Evolutionary conservation across 148 eudicot species (phyloP), one percentile per base, ranked within the genome.

Genomic region (Suaeda aralocaspica): DNA sequence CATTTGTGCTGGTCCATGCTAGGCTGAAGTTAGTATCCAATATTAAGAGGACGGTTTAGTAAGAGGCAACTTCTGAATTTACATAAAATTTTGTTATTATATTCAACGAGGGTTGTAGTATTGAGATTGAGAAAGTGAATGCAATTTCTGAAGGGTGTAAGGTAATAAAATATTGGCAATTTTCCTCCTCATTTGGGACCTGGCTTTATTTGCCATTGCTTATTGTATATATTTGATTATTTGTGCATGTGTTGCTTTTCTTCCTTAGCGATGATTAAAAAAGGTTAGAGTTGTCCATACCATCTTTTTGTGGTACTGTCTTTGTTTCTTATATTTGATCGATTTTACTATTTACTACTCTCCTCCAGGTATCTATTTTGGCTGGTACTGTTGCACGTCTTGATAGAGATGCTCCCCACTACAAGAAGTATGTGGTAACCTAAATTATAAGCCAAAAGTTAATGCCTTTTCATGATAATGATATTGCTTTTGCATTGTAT

Each of bases 351-450:
- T 0, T 7, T 50, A 15, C 61, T 51, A 52, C 57, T 71, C 24
- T 82, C 67, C 51, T 81, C 76, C 84, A 94, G 99, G 96, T 94
- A 58, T 94, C 99, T 39, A 91, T 94, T 85, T 84, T 91, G 83
- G 97, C 98, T 67, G 99, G 99, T 34, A 94, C 99, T 42, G 82
- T 94, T 77, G 97, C 99, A 81, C 96, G 99, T 68, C 86, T 91
- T 75, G 99, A 94, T 66, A 94, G 99, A 82, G 97, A 94, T 84
- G 99, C 99, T 70, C 99, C 99, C 41, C 88, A 86, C 67, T 94
- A 94, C 79, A 94, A 88, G 71, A 89, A 91, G 97, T 94, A 88
- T 71, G 96, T 82, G 45, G 19, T 77, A 13, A 51, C 22, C 6
- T 45, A 59, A 34, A 4, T 48, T 13, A 36, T 53, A 16, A n/a